These are phyloP conservation scores for Ascochyta pisi DNA, from an alignment of 2,329 filamentous ascomycete species.

Conservation along the genomic window DNA sequence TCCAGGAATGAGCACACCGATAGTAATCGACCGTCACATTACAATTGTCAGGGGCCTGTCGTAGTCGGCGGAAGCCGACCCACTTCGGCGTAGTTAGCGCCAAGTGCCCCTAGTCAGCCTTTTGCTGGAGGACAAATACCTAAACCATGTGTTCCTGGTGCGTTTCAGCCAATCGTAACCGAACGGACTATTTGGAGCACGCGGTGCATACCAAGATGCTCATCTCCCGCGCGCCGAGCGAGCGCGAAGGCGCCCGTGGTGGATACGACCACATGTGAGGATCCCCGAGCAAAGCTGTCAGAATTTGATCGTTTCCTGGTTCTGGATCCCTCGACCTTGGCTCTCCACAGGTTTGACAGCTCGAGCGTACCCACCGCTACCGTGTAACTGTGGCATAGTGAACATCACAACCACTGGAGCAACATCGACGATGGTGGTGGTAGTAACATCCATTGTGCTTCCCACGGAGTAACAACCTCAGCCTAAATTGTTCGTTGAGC, in stretches of 20 bases:
- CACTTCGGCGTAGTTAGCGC: slow-evolving; percentile 5
- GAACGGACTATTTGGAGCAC: slow-evolving; percentile 8
- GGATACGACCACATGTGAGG: slow-evolving; percentile 9
- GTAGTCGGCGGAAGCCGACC: slow-evolving; percentile 1
- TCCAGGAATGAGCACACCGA: neutral
- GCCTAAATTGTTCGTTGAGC: slow-evolving; percentile 4
- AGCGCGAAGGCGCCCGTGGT: slow-evolving; percentile 11
- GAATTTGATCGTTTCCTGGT: slow-evolving; percentile 6
- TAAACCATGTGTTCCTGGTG: slow-evolving; percentile 13
- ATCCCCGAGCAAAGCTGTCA: slow-evolving; percentile 10
- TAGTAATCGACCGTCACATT: slow-evolving; percentile 2
- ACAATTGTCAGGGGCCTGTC: slow-evolving; percentile 6
- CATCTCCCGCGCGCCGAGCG: slow-evolving; percentile 11
- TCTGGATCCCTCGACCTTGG: slow-evolving; percentile 8
- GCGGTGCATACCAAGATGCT: neutral
- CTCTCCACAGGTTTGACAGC: slow-evolving; percentile 6
- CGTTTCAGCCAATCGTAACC: slow-evolving; percentile 16
- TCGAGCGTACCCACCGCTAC: neutral
- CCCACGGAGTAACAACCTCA: neutral
- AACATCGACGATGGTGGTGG: neutral
- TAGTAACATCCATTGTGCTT: neutral
- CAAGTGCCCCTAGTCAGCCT: slow-evolving; percentile 1
- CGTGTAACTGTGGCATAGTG: neutral
- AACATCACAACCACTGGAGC: neutral
- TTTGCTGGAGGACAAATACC: neutral